These are phyloP conservation scores for Acanthamoeba culbertsoni DNA, from an alignment of 208 protist genomes.

Conservation along the genomic window DNA sequence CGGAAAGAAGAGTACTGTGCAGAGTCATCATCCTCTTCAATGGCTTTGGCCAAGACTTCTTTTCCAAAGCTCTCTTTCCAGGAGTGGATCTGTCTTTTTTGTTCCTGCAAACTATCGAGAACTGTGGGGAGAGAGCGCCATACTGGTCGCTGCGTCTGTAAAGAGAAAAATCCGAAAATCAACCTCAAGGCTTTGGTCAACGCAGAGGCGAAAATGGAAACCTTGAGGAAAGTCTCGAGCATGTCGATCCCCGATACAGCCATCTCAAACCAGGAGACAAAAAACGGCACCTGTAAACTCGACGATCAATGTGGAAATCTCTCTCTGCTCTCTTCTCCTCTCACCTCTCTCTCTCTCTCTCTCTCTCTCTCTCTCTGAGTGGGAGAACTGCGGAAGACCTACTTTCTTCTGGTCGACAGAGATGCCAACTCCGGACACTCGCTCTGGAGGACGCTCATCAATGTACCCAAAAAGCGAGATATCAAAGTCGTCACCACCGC, in stretches of 20 bases:
- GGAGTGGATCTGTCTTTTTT: not conserved
- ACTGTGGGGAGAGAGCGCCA: not conserved
- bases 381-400: not conserved
- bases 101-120: not conserved
- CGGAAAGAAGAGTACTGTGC: not conserved
- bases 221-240: constrained; percentile 40
- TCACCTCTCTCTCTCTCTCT: not conserved
- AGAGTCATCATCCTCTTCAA: not conserved
- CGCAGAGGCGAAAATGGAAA: not conserved
- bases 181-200: not conserved
- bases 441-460: constrained; percentile 14
- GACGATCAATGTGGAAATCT: not conserved
- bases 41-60: not conserved
- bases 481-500: not conserved
- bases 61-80: constrained; percentile 48
- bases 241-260: not conserved
- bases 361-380: not conserved
- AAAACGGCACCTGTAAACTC: not conserved
- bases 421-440: constrained; percentile 15
- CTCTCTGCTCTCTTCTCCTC: not conserved
- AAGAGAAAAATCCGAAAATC: not conserved
- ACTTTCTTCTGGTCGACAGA: constrained; percentile 1
- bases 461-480: constrained; percentile 29
- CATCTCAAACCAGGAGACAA: constrained; percentile 58
- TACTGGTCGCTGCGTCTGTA: constrained; percentile 19